Percentiles rank a stretch among this genome's conserved stretches.
These are phyloP conservation scores for Kwoniella sp. DNA, from an alignment of 768 basidiomycete species.

Conservation along the genomic window DNA sequence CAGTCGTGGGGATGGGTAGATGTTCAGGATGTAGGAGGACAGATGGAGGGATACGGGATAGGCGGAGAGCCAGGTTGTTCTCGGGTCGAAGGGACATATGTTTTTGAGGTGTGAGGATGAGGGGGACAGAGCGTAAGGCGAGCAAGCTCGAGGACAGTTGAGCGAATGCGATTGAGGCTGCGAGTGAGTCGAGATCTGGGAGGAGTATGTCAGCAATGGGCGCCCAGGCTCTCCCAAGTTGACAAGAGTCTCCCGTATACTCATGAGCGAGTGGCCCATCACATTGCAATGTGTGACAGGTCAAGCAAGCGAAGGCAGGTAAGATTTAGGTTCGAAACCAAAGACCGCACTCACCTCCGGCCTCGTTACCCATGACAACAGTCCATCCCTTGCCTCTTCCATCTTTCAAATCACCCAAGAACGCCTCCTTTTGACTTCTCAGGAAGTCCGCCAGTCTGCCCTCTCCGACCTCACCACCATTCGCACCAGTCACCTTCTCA, in stretches of 20 bases:
- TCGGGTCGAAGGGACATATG: slow-evolving; percentile 83
- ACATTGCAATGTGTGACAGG: too few relatives aligned
- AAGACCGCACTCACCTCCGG: slow-evolving; percentile 68
- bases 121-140: slow-evolving; percentile 66
- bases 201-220: neutral
- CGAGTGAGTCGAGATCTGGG: slow-evolving; percentile 85
- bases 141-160: slow-evolving; percentile 68
- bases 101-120: slow-evolving; percentile 68
- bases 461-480: slow-evolving; percentile 12
- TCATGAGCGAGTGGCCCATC: too few relatives aligned
- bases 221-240: too few relatives aligned
- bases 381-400: slow-evolving; percentile 69
- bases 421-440: slow-evolving; percentile 62
- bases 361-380: slow-evolving; percentile 92
- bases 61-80: slow-evolving; percentile 73
- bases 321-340: too few relatives aligned
- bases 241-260: too few relatives aligned
- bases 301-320: too few relatives aligned
- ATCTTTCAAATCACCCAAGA: slow-evolving; percentile 63
- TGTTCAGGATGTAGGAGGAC: slow-evolving; percentile 59
- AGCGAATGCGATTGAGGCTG: slow-evolving; percentile 80
- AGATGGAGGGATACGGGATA: slow-evolving; percentile 56
- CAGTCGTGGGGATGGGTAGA: slow-evolving; percentile 67
- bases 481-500: neutral
- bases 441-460: slow-evolving; percentile 57